Conservation (phyloP, 2,329 filamentous ascomycete species). For the Sporothrix phasma region DNA sequence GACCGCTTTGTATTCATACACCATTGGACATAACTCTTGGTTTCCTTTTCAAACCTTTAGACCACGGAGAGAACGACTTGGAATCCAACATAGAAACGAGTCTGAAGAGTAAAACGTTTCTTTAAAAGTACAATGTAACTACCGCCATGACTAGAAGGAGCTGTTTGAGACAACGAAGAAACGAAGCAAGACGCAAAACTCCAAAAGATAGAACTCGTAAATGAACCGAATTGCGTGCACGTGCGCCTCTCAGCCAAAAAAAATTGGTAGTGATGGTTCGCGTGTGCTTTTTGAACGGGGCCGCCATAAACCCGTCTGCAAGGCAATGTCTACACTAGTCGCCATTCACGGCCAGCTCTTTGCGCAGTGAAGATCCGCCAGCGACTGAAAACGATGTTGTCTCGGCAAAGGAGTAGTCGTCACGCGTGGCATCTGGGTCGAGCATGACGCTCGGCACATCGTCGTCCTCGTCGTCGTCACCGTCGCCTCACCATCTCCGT, state of each 20-base stretch:
- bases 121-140: constrained; percentile 1
- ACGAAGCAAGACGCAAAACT: not conserved
- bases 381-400: constrained; percentile 13
- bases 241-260: no score
- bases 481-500: constrained; percentile 5
- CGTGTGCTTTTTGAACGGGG: no score
- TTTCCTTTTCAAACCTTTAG: not conserved
- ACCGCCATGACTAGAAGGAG: not conserved
- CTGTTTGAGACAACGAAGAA: not conserved
- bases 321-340: not conserved
- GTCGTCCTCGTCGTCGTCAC: constrained; percentile 16
- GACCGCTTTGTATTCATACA: not conserved
- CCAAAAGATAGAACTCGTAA: not conserved
- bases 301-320: not conserved
- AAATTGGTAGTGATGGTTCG: no score
- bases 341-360: constrained; percentile 14
- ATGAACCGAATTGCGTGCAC: not conserved
- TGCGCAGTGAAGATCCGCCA: constrained; percentile 16
- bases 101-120: not conserved
- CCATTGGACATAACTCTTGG: not conserved
- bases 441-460: constrained; percentile 9
- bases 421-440: constrained; percentile 16
- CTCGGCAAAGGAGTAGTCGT: constrained; percentile 18
- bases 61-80: not conserved
- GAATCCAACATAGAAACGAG: not conserved